A percentile compares a stretch with the other conserved stretches of the same genome.
These are phyloP conservation scores for Jackrogersella minutella DNA, from an alignment of 495 filamentous ascomycete species.

Conservation along the genomic window DNA sequence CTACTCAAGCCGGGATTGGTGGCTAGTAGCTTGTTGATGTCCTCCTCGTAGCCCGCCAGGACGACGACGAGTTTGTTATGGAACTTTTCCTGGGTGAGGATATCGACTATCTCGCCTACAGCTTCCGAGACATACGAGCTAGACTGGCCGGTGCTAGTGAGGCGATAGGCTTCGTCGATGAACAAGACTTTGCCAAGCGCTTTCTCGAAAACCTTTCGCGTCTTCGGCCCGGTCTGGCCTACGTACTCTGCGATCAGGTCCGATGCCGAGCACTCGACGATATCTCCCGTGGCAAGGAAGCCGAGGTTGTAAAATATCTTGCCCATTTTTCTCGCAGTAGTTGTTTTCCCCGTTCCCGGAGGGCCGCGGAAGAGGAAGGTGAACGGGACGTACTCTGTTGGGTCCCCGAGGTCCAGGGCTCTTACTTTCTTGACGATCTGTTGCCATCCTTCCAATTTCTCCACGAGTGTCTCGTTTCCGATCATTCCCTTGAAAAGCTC, in stretches of 20 bases:
- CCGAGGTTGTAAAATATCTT: conserved; percentile 75
- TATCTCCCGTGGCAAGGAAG: conserved; percentile 60
- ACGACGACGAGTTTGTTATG: conserved; percentile 70
- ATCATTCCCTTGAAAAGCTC: not conserved
- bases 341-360: conserved; percentile 74
- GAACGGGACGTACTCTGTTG: conserved; percentile 24
- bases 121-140: conserved; percentile 67
- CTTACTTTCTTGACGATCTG: not conserved
- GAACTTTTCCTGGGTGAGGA: conserved; percentile 67
- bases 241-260: conserved; percentile 67
- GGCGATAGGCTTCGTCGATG: conserved; percentile 70
- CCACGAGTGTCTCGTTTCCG: not conserved
- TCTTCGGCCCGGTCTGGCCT: conserved; percentile 70
- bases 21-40: conserved; percentile 72
- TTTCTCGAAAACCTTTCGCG: conserved; percentile 60
- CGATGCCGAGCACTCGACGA: conserved; percentile 65
- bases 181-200: conserved; percentile 69
- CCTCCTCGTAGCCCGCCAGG: conserved; percentile 72
- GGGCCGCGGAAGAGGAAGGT: conserved; percentile 52
- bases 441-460: not conserved
- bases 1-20: conserved; percentile 63
- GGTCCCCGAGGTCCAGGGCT: not conserved
- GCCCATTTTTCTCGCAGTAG: conserved; percentile 73
- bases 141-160: conserved; percentile 53
- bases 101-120: conserved; percentile 73